Conservation (phyloP, 1,139 yeast species). For the Blastobotrys elegans region DNA sequence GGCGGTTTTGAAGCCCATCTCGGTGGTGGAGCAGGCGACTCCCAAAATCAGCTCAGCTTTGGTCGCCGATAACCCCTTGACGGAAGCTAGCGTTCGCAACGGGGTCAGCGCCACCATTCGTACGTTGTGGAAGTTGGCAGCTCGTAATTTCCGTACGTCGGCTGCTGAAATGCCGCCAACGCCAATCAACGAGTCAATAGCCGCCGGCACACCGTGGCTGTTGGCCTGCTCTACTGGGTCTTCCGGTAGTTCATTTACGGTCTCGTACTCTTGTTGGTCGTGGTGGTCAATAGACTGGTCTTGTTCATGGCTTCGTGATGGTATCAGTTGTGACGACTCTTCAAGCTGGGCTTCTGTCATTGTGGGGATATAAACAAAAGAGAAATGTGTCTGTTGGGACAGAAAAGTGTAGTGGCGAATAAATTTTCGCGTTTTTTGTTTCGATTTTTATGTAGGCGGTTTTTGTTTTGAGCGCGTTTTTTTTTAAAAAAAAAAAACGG, state of each 20-base stretch:
- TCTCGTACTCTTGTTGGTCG: background rate
- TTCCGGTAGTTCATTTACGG: conserved; percentile 6
- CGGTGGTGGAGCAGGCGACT: conserved; percentile 84
- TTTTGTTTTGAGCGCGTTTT: conserved; percentile 1
- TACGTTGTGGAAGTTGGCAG: conserved; percentile 83
- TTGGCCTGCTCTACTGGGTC: conserved; percentile 16
- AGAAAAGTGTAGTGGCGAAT: background rate
- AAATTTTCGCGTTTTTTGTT: background rate
- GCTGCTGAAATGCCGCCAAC: conserved; percentile 65
- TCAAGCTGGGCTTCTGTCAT: conserved; percentile 6
- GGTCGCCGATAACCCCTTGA: conserved; percentile 93
- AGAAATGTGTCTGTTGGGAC: background rate
- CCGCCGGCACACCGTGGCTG: conserved; percentile 14
- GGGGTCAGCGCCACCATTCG: conserved; percentile 92
- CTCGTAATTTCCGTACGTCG: conserved; percentile 75
- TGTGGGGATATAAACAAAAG: background rate
- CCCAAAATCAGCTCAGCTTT: conserved; percentile 81
- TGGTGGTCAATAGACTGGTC: background rate
- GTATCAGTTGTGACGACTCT: conserved; percentile 6
- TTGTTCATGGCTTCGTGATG: background rate
- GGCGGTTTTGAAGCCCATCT: conserved; percentile 97
- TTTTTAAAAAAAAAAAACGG: too few species aligned
- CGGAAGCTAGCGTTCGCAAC: conserved; percentile 64
- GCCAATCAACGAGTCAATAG: conserved; percentile 20
- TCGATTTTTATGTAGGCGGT: background rate